phyloP scores from a whole-genome alignment of 2,329 filamentous ascomycete genomes.

The Hortaea werneckii region DNA sequence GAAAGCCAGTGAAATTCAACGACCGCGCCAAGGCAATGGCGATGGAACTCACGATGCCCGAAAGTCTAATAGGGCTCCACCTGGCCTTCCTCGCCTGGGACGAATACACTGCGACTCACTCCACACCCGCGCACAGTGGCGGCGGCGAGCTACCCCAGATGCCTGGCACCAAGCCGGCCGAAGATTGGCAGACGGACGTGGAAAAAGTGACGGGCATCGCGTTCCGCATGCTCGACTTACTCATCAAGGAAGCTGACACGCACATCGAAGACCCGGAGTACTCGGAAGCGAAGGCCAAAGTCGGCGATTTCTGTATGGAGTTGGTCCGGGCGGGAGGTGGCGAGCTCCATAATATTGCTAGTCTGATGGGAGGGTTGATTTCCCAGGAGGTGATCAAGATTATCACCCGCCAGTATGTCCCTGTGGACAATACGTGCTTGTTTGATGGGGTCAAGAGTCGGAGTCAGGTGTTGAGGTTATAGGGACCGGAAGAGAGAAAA shows the following conservation, averaged over 20 bases:
- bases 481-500: background rate
- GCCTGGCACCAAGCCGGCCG: constrained; percentile 25
- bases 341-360: constrained; percentile 87
- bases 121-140: constrained; percentile 18
- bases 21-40: constrained; percentile 41
- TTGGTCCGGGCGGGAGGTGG: constrained; percentile 64
- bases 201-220: constrained; percentile 35
- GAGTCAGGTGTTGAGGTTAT: constrained; percentile 25
- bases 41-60: constrained; percentile 29
- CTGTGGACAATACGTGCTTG: constrained; percentile 53
- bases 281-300: constrained; percentile 24
- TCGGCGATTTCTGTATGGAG: constrained; percentile 32
- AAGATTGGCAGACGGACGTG: constrained; percentile 26
- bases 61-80: constrained; percentile 38
- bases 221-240: constrained; percentile 30
- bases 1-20: constrained; percentile 17
- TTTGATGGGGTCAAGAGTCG: constrained; percentile 53
- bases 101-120: constrained; percentile 32
- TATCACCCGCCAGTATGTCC: constrained; percentile 59
- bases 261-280: constrained; percentile 34
- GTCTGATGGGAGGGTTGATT: constrained; percentile 79
- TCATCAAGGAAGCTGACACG: constrained; percentile 33
- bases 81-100: constrained; percentile 44
- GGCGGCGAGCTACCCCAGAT: constrained; percentile 25
- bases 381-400: constrained; percentile 96